Conservation (phyloP, 306 rosid genomes). For the Prunus padus region DNA sequence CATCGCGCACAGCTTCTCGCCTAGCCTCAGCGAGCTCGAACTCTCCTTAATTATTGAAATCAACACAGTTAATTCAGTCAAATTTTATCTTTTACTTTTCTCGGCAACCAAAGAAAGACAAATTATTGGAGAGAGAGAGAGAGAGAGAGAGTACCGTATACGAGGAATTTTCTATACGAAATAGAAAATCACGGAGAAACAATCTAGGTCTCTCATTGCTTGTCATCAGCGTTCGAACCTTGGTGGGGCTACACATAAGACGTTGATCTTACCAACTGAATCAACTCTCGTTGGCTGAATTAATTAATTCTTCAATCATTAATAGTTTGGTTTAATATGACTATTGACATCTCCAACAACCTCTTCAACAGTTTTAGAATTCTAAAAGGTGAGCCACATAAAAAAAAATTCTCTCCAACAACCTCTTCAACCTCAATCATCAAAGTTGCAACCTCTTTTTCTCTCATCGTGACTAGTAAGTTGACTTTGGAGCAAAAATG, state of each 20-base stretch:
- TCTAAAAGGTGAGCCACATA: no score
- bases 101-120: neutral
- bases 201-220: neutral
- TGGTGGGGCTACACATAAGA: no score
- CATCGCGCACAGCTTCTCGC: conserved; percentile 43
- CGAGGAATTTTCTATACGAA: neutral
- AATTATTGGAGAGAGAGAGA: neutral
- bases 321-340: neutral
- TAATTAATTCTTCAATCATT: neutral
- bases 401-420: no score
- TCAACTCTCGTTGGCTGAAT: no score
- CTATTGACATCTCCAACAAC: no score
- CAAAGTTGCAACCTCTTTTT: no score
- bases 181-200: neutral
- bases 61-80: neutral
- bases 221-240: neutral
- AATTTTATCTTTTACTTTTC: neutral
- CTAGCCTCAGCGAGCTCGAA: conserved; percentile 39
- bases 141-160: conserved; percentile 15
- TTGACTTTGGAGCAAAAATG: no score
- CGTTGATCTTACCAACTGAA: no score
- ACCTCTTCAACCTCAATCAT: no score
- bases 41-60: conserved; percentile 17
- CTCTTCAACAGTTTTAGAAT: no score
- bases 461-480: no score